A percentile compares a stretch with the other conserved stretches of the same genome.
Evolutionary conservation across 495 filamentous ascomycete genomes (phyloP).

Genomic region (Oleoguttula mirabilis): DNA sequence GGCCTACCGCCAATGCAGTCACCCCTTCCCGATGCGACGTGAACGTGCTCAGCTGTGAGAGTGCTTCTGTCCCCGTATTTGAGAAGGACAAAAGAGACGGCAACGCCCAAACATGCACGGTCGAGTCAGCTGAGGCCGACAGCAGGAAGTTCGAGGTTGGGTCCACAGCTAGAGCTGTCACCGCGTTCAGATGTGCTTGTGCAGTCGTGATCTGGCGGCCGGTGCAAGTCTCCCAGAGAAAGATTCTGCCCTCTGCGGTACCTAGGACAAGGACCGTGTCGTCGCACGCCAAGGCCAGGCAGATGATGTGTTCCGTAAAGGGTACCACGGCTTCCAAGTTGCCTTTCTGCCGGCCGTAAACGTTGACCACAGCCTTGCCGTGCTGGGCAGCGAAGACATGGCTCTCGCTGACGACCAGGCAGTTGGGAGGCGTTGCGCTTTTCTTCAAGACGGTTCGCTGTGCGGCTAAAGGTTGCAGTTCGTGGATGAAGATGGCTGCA

Average conservation of each 20-base stretch:
- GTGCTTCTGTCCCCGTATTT: constrained; percentile 26
- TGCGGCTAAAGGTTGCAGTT: constrained; percentile 59
- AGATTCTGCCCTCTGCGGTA: constrained; percentile 73
- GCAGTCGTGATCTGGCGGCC: constrained; percentile 82
- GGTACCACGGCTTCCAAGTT: constrained; percentile 78
- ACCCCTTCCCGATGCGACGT: constrained; percentile 72
- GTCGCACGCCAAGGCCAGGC: constrained; percentile 48
- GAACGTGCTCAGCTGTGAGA: constrained; percentile 49
- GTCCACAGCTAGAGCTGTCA: constrained; percentile 62
- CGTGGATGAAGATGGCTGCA: constrained; percentile 72
- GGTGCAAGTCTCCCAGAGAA: constrained; percentile 87
- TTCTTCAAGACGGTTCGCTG: constrained; percentile 80
- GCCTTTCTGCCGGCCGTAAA: constrained; percentile 71
- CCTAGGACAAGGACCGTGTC: constrained; percentile 62
- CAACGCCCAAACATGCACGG: constrained; percentile 81
- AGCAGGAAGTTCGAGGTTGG: constrained; percentile 66
- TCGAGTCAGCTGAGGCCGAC: constrained; percentile 80
- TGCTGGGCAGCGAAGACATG: constrained; percentile 86
- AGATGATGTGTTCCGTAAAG: constrained; percentile 73
- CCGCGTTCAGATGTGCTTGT: constrained; percentile 72
- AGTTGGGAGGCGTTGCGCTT: constrained; percentile 65
- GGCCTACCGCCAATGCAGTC: constrained; percentile 54
- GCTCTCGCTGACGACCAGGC: constrained; percentile 65
- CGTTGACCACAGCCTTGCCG: constrained; percentile 82
- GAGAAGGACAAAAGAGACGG: constrained; percentile 57